Percentiles rank a stretch among this genome's conserved stretches.
Evolutionary conservation across 495 filamentous ascomycete species (phyloP).

Genomic region (Aspergillus conjunctus): DNA sequence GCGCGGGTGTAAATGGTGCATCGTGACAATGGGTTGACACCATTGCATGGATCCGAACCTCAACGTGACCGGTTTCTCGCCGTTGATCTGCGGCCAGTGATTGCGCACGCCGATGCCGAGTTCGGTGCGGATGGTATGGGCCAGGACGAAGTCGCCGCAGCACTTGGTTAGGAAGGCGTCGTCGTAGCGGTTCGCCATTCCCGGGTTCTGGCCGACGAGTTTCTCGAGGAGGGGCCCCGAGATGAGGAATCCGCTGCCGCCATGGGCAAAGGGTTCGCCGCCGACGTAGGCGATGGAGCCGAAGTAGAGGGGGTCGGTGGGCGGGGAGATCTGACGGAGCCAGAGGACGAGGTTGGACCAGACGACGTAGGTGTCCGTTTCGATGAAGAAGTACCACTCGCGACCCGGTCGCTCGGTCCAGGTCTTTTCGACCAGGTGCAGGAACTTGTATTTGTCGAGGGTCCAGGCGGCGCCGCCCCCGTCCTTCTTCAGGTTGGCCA

Average conservation of each 20-base stretch:
- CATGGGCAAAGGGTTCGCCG: constrained; percentile 51
- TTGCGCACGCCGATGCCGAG: constrained; percentile 42
- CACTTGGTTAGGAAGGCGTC: constrained; percentile 36
- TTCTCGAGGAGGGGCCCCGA: constrained; percentile 50
- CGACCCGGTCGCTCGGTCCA: constrained; percentile 52
- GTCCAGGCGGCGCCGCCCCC: constrained; percentile 40
- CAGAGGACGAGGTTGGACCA: constrained; percentile 60
- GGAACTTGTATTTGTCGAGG: constrained; percentile 65
- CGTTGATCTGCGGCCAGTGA: constrained; percentile 54
- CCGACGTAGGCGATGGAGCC: constrained; percentile 50
- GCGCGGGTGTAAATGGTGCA: constrained; percentile 58
- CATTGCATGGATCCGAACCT: constrained; percentile 51
- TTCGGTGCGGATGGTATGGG: constrained; percentile 44
- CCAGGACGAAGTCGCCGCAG: constrained; percentile 52
- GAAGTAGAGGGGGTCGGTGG: constrained; percentile 49
- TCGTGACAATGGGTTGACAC: constrained; percentile 61
- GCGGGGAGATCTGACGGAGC: constrained; percentile 47
- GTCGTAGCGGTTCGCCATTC: constrained; percentile 38
- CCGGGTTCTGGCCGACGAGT: constrained; percentile 20
- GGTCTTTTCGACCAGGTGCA: constrained; percentile 58
- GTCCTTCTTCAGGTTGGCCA: constrained; percentile 15
- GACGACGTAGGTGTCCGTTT: constrained; percentile 61
- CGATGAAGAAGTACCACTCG: constrained; percentile 64
- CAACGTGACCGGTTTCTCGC: constrained; percentile 44
- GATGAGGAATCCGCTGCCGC: constrained; percentile 53